Percentiles rank a stretch among this genome's conserved stretches.
phyloP scores from a whole-genome alignment of 2,329 filamentous ascomycete genomes.

The Exserohilum rostratum region DNA sequence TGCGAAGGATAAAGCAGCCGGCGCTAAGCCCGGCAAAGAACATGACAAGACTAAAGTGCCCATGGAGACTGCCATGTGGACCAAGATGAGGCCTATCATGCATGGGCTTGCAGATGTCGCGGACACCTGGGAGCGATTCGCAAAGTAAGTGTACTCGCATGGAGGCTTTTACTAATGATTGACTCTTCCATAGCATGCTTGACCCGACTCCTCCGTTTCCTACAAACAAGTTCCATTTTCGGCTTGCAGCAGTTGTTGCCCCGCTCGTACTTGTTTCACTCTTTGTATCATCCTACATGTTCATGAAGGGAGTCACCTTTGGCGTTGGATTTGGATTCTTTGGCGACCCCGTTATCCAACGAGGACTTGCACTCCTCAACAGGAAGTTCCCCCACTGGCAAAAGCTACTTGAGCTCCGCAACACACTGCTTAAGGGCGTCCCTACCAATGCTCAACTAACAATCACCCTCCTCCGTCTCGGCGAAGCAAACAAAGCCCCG shows the following conservation, averaged over 20 bases:
- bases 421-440: slow-evolving; percentile 78
- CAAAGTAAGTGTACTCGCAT: slow-evolving; percentile 54
- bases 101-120: slow-evolving; percentile 64
- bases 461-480: slow-evolving; percentile 79
- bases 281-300: slow-evolving; percentile 58
- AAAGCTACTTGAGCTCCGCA: slow-evolving; percentile 73
- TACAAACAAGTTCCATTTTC: slow-evolving; percentile 51
- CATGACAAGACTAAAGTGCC: slow-evolving; percentile 81
- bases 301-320: slow-evolving; percentile 69
- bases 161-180: neutral
- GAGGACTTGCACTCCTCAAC: slow-evolving; percentile 65
- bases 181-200: slow-evolving; percentile 45
- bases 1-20: slow-evolving; percentile 60
- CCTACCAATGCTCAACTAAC: slow-evolving; percentile 87
- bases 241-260: slow-evolving; percentile 54
- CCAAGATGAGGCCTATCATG: slow-evolving; percentile 76
- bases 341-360: slow-evolving; percentile 73
- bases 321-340: slow-evolving; percentile 78
- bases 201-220: slow-evolving; percentile 57
- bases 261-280: slow-evolving; percentile 53
- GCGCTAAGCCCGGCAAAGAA: slow-evolving; percentile 55
- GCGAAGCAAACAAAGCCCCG: slow-evolving; percentile 80
- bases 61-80: slow-evolving; percentile 78
- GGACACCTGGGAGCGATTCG: slow-evolving; percentile 69
- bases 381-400: slow-evolving; percentile 72